Percentiles rank a stretch among this genome's conserved stretches.
Conservation (phyloP, 2,329 filamentous ascomycete genomes). For the Calonectria pauciramosa region DNA sequence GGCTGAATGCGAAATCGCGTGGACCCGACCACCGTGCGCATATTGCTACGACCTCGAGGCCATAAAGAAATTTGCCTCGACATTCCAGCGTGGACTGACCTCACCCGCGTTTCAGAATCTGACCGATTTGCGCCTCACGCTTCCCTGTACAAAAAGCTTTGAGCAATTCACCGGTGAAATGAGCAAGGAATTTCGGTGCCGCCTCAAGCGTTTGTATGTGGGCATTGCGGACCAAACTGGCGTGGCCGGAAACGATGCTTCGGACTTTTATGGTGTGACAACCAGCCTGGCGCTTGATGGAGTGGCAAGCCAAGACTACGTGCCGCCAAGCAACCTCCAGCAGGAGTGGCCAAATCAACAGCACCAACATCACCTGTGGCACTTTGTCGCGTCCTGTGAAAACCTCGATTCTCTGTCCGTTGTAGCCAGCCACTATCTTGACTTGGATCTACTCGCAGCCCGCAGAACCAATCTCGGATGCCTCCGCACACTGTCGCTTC, state of each 20-base stretch:
- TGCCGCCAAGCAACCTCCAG: not conserved
- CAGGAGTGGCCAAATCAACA: not conserved
- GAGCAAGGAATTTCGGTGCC: not conserved
- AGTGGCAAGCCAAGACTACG: not conserved
- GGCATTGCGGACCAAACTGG: not conserved
- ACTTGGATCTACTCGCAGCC: not conserved
- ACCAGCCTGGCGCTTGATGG: not conserved
- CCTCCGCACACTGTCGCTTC: not conserved
- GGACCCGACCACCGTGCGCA: not conserved
- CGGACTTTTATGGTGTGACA: not conserved
- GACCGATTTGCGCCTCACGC: not conserved
- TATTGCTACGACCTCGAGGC: not conserved
- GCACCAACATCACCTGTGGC: not conserved
- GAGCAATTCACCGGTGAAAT: not conserved
- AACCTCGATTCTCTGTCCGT: slow-evolving; percentile 7
- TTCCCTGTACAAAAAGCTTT: not conserved
- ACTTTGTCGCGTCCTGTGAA: not conserved
- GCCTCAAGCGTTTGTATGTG: not conserved
- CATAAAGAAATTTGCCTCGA: not conserved
- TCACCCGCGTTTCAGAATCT: not conserved
- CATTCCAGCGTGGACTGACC: not conserved
- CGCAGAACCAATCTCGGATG: not conserved
- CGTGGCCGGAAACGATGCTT: not conserved
- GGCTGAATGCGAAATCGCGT: not conserved
- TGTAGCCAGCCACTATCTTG: not conserved